Evolutionary conservation across 495 filamentous ascomycete genomes (phyloP), one percentile per base, ranked within the genome.

Genomic region (Viridothelium virens): DNA sequence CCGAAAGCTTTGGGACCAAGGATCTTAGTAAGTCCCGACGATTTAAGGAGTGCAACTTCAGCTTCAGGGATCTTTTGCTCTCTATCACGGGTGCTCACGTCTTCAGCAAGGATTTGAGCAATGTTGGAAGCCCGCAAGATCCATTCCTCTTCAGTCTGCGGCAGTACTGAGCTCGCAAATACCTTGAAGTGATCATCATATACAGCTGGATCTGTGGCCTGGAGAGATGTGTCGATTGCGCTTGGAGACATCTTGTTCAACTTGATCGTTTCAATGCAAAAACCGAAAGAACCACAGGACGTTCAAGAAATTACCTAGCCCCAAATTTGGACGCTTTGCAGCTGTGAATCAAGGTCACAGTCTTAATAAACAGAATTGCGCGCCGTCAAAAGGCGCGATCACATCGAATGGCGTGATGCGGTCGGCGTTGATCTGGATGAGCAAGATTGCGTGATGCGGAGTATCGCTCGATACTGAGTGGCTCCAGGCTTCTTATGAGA

Each of bases 11-110:
- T 77, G 0, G 81, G 80, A 0, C 83, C 84, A 1, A 86, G 74
- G 16, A 85, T 67, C 70, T 84, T 85, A 11, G 80, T 71, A n/a
- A 87, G 70, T 7, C 82, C 81, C 0, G 83, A 78, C 65, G 81
- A 76, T 68, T 86, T 87, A 53, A 86, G 79, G 4, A 87, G 76
- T 4, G 78, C 70, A 10, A 86, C 72, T 63, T 87, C 84, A 1
- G 85, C 84, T 1, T 71, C 71, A 6, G 84, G 84, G 0, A 82
- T 81, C 67, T 83, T 85, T 63, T 84, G 81, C 64, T 82, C 84
- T 56, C 79, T 79, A 63, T 86, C 83, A 38, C 85, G 74, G 16
- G 75, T 74, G 0, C 78, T 78, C 0, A 81, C 84, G 73, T 86
- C 84, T 11, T 73, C 70, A 4, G 79, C 75, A 2, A 87, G 75